phyloP scores from a whole-genome alignment of 495 filamentous ascomycete species.

The Cairneyella variabilis region DNA sequence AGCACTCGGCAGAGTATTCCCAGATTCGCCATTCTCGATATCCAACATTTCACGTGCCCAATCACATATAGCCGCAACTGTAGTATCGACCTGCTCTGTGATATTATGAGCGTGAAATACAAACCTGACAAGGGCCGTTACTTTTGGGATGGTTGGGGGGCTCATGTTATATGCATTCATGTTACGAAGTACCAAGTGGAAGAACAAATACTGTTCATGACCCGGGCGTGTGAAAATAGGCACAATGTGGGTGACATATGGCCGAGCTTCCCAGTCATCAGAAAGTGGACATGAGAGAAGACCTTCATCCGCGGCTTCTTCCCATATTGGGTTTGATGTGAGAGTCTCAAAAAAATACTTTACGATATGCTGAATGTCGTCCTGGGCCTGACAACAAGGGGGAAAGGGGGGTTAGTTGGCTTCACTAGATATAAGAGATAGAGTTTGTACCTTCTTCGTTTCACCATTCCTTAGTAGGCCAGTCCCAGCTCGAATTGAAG shows the following conservation, averaged over 20 bases:
- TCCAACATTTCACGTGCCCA: not conserved
- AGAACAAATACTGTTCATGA: slow-evolving; percentile 29
- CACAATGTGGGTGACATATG: slow-evolving; percentile 22
- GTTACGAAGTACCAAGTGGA: slow-evolving; percentile 32
- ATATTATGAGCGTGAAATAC: slow-evolving; percentile 46
- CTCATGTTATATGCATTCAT: slow-evolving; percentile 32
- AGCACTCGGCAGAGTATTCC: not conserved
- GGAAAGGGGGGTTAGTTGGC: too few species aligned
- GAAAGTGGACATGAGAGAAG: not conserved
- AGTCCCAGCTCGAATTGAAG: too few species aligned
- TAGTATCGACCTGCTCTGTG: slow-evolving; percentile 36
- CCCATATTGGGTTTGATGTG: slow-evolving; percentile 23
- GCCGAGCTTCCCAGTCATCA: slow-evolving; percentile 4
- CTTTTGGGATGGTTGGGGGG: slow-evolving; percentile 32
- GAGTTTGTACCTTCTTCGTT: too few species aligned
- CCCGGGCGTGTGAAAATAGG: slow-evolving; percentile 8
- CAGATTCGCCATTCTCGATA: not conserved
- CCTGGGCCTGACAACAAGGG: slow-evolving; percentile 38
- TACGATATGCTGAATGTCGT: slow-evolving; percentile 32
- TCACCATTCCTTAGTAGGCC: too few species aligned
- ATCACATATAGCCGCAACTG: not conserved
- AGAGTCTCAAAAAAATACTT: slow-evolving; percentile 28
- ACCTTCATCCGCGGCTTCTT: slow-evolving; percentile 27
- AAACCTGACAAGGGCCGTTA: slow-evolving; percentile 40
- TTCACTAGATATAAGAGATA: too few species aligned